Conservation (phyloP, 1,139 yeast genomes). For the Yamadazyma dendronema region DNA sequence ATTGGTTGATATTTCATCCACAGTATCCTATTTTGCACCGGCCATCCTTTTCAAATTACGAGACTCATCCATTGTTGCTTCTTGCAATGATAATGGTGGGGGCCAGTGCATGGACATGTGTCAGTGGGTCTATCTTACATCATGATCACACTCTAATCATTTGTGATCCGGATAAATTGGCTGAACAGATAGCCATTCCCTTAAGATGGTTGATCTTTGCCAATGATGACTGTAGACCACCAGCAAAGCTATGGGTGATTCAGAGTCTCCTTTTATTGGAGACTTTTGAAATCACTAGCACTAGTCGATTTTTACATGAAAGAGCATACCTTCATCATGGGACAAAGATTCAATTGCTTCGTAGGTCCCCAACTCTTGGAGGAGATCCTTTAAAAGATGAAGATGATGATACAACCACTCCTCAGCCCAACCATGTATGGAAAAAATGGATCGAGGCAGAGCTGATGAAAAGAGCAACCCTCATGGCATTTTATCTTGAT, state of each 20-base stretch:
- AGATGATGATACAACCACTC: slow-evolving; percentile 16
- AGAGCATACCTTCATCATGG: slow-evolving; percentile 75
- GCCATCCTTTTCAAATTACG: slow-evolving; percentile 55
- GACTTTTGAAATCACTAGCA: slow-evolving; percentile 50
- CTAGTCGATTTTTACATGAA: slow-evolving; percentile 58
- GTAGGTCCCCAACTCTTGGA: slow-evolving; percentile 67
- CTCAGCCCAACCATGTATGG: slow-evolving; percentile 21
- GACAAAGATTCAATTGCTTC: slow-evolving; percentile 62
- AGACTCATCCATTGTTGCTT: slow-evolving; percentile 51
- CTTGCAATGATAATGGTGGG: slow-evolving; percentile 59
- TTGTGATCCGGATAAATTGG: slow-evolving; percentile 20
- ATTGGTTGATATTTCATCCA: slow-evolving; percentile 58
- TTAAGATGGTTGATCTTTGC: slow-evolving; percentile 61
- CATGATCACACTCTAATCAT: not conserved
- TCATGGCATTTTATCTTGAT: slow-evolving; percentile 33
- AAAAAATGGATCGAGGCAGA: slow-evolving; percentile 33
- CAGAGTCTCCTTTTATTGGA: slow-evolving; percentile 62
- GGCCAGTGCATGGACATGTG: slow-evolving; percentile 32
- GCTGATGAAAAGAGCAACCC: slow-evolving; percentile 30
- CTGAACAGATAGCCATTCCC: slow-evolving; percentile 54
- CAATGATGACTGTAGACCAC: slow-evolving; percentile 49
- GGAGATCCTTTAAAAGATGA: slow-evolving; percentile 49
- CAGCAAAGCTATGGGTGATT: slow-evolving; percentile 61
- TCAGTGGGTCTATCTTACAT: slow-evolving; percentile 6
- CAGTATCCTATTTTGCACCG: slow-evolving; percentile 61